phyloP scores from a whole-genome alignment of 2,329 filamentous ascomycete species.

The Talaromyces sp. region DNA sequence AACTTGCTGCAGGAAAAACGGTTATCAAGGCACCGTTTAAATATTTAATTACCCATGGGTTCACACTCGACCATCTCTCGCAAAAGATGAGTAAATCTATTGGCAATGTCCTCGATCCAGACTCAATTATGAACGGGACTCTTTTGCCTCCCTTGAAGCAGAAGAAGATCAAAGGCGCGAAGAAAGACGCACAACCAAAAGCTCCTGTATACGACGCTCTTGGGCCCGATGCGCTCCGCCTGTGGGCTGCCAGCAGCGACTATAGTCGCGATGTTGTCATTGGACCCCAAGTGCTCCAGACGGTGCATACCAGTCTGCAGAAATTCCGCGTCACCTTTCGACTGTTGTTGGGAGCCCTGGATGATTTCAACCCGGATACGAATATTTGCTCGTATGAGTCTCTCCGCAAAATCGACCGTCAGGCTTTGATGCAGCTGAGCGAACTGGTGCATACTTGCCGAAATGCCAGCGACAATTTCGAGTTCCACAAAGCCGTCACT shows the following conservation, averaged over 20 bases:
- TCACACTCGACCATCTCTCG: conserved; percentile 82
- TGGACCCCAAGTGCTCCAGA: conserved; percentile 68
- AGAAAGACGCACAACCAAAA: conserved; percentile 30
- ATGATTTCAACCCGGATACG: conserved; percentile 45
- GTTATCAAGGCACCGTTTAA: conserved; percentile 65
- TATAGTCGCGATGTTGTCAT: conserved; percentile 85
- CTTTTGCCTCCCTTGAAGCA: conserved; percentile 65
- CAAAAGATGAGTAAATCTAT: conserved; percentile 99
- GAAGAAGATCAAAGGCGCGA: conserved; percentile 53
- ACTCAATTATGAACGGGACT: conserved; percentile 78
- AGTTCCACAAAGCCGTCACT: conserved; percentile 74
- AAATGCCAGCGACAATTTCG: conserved; percentile 61
- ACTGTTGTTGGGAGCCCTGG: conserved; percentile 76
- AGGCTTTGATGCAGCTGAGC: conserved; percentile 70
- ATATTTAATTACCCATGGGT: conserved; percentile 89
- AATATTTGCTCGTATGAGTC: conserved; percentile 35
- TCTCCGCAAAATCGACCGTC: conserved; percentile 60
- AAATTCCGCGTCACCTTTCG: conserved; percentile 89
- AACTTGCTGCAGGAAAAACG: conserved; percentile 29
- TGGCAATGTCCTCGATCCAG: conserved; percentile 77
- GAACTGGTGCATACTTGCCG: conserved; percentile 61
- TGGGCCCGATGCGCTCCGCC: conserved; percentile 77
- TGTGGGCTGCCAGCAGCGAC: conserved; percentile 90
- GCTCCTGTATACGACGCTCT: conserved; percentile 59
- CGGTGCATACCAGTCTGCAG: conserved; percentile 69